Evolutionary conservation across 176 grass and related monocot genomes (phyloP).

Genomic region (Bothriochloa decipiens): DNA sequence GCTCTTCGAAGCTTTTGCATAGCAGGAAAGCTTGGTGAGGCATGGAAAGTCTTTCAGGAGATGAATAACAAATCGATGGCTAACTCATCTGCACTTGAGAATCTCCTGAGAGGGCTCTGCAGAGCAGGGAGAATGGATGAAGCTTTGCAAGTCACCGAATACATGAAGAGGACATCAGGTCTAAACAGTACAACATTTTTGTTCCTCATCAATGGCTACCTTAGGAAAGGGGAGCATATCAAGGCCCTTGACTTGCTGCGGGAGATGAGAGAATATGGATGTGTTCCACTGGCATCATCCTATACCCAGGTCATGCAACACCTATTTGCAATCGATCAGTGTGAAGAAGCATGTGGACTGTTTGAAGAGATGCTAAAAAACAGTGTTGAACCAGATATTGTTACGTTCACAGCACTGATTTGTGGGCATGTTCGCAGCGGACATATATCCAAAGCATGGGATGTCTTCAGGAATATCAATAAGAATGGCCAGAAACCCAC

Average conservation of each 20-base stretch:
- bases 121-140: slow-evolving; percentile 63
- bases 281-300: slow-evolving; percentile 54
- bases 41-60: slow-evolving; percentile 59
- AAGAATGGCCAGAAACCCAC: slow-evolving; percentile 56
- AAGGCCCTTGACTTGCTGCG: slow-evolving; percentile 61
- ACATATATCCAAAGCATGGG: slow-evolving; percentile 72
- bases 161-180: slow-evolving; percentile 48
- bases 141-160: slow-evolving; percentile 55
- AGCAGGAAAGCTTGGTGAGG: slow-evolving; percentile 63
- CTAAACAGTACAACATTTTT: slow-evolving; percentile 41
- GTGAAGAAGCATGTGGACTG: slow-evolving; percentile 59
- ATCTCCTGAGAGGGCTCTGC: slow-evolving; percentile 65
- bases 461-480: slow-evolving; percentile 55
- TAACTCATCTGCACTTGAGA: slow-evolving; percentile 48
- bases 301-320: slow-evolving; percentile 87
- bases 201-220: slow-evolving; percentile 70
- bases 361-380: slow-evolving; percentile 70
- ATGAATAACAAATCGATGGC: slow-evolving; percentile 67
- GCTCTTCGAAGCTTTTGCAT: slow-evolving; percentile 65
- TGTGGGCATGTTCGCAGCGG: slow-evolving; percentile 58
- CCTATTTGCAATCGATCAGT: slow-evolving; percentile 60
- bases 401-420: slow-evolving; percentile 61
- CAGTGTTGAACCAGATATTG: slow-evolving; percentile 66
- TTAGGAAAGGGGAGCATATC: slow-evolving; percentile 55
- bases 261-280: slow-evolving; percentile 60